A percentile compares a stretch with the other conserved stretches of the same genome.
phyloP scores from a whole-genome alignment of 148 eudicot genomes.

The Vaccinium darrowii region DNA sequence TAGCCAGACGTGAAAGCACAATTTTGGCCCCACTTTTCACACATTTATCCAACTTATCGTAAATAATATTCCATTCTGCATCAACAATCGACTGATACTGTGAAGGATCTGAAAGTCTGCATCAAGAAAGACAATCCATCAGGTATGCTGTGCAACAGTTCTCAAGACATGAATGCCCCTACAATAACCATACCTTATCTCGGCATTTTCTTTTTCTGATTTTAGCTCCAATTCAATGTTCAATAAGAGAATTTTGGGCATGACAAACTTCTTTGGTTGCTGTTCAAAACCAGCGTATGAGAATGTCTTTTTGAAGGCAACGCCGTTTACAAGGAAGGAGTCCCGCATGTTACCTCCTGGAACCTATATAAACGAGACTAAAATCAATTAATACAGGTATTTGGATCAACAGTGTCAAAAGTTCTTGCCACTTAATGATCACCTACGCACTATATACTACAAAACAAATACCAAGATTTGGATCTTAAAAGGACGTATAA shows the following conservation, averaged over 20 bases:
- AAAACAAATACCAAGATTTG: neutral
- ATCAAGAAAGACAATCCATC: constrained; percentile 12
- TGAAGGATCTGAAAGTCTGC: constrained; percentile 88
- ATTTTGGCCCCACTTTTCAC: constrained; percentile 97
- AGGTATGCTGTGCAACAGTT: neutral
- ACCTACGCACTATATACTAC: neutral
- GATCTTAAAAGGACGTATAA: too few relatives aligned
- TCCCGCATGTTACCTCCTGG: constrained; percentile 98
- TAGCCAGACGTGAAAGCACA: constrained; percentile 93
- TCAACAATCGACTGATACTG: constrained; percentile 98
- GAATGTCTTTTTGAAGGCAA: constrained; percentile 96
- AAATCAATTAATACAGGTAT: neutral
- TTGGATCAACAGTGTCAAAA: neutral
- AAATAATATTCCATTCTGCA: constrained; percentile 99
- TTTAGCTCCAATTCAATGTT: constrained; percentile 94
- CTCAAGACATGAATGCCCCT: neutral
- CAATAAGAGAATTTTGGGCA: constrained; percentile 82
- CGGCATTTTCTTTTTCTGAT: constrained; percentile 99
- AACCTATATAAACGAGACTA: constrained; percentile 49
- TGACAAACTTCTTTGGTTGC: constrained; percentile 83
- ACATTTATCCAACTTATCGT: constrained; percentile 94
- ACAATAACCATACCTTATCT: constrained; percentile 60
- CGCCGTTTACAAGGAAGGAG: constrained; percentile 93
- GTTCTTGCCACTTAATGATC: neutral
- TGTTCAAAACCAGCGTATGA: constrained; percentile 99